A percentile compares a stretch with the other conserved stretches of the same genome.
Conservation (phyloP, 2,329 filamentous ascomycete genomes). For the Diaporthe citriasiana region DNA sequence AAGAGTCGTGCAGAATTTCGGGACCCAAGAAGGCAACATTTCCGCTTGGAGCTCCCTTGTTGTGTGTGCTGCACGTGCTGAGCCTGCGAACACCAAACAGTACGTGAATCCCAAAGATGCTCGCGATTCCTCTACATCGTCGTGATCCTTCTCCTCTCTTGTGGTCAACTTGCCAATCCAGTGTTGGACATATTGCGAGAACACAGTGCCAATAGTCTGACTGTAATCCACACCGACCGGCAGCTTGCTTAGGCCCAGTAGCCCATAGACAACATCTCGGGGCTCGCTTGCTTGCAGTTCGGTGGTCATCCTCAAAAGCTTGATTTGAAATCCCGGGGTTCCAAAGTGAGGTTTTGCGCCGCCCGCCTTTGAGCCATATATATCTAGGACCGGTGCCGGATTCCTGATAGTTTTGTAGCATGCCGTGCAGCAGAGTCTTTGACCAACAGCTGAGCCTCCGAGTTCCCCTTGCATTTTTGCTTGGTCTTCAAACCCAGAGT, state of each 20-base stretch:
- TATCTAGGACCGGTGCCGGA: background rate
- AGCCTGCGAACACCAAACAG: background rate
- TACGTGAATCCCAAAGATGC: background rate
- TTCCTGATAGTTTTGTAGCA: background rate
- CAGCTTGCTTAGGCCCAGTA: conserved; percentile 1
- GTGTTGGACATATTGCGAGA: conserved; percentile 1
- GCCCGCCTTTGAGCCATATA: background rate
- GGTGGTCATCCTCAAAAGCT: background rate
- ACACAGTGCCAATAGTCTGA: background rate
- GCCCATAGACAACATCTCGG: background rate
- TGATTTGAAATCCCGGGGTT: background rate
- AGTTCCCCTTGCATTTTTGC: background rate
- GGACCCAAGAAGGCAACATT: background rate
- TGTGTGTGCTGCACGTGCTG: no score
- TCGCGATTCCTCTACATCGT: background rate
- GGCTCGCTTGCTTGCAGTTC: conserved; percentile 3
- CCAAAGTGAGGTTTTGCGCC: background rate
- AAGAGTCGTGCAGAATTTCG: background rate
- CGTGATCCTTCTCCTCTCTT: background rate
- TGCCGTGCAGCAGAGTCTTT: background rate
- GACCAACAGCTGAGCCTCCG: background rate
- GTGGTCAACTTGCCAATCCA: background rate
- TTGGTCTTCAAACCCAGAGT: background rate
- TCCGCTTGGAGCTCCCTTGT: background rate
- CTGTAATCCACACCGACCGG: conserved; percentile 4